Conservation (phyloP, 2,329 filamentous ascomycete genomes). For the Colletotrichum sp. region DNA sequence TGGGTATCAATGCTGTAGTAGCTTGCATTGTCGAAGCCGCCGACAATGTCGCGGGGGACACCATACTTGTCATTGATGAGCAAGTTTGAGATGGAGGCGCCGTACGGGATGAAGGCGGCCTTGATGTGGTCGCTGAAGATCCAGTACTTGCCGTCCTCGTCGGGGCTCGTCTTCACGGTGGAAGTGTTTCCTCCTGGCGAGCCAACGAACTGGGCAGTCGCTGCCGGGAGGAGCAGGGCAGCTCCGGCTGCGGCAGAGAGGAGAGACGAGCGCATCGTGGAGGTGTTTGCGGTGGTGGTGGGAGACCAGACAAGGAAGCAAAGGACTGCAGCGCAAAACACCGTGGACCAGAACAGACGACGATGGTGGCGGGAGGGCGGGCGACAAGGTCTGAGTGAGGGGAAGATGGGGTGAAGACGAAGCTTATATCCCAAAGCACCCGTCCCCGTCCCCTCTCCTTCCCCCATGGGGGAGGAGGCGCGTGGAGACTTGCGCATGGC, state of each 20-base stretch:
- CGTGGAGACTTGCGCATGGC: constrained; percentile 5
- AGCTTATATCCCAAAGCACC: constrained; percentile 17
- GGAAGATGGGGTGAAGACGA: constrained; percentile 11
- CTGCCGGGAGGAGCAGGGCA: constrained; percentile 31
- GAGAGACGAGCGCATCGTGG: constrained; percentile 16
- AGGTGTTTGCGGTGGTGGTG: background rate
- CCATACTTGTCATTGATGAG: constrained; percentile 73
- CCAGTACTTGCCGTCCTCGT: constrained; percentile 73
- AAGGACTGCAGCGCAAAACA: constrained; percentile 4
- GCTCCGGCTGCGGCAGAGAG: constrained; percentile 13
- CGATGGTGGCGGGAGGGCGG: background rate
- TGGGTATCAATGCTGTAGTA: constrained; percentile 69
- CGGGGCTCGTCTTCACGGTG: constrained; percentile 41
- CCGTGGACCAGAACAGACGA: constrained; percentile 1
- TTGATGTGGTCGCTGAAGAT: constrained; percentile 70
- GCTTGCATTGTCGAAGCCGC: constrained; percentile 77
- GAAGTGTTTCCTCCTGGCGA: constrained; percentile 22
- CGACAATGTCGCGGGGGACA: constrained; percentile 72
- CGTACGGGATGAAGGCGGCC: constrained; percentile 75
- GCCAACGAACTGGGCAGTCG: constrained; percentile 29
- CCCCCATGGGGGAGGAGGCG: constrained; percentile 1
- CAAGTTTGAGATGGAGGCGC: constrained; percentile 74
- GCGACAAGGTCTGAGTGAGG: background rate
- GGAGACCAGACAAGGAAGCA: constrained; percentile 10
- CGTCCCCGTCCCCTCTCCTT: background rate